phyloP scores from a whole-genome alignment of 2,329 filamentous ascomycete genomes.

The Talaromyces sp. region DNA sequence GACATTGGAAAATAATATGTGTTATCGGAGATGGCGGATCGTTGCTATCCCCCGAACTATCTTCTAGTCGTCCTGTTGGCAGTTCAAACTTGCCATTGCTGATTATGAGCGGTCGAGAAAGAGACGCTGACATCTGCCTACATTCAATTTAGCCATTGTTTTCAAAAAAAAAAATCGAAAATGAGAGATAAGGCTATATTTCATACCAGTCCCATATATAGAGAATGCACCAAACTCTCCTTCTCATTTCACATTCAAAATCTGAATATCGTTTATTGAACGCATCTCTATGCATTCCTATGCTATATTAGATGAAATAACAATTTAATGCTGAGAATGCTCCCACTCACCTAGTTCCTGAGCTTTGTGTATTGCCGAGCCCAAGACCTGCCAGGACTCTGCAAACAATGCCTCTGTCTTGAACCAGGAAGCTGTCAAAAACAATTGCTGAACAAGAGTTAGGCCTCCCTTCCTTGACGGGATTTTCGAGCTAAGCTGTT shows the following conservation, averaged over 20 bases:
- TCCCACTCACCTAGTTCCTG: constrained; percentile 41
- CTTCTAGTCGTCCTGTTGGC: constrained; percentile 35
- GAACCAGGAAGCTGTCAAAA: constrained; percentile 42
- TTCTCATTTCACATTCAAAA: constrained; percentile 44
- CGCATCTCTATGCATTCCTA: constrained; percentile 32
- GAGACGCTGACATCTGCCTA: constrained; percentile 39
- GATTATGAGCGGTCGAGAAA: constrained; percentile 41
- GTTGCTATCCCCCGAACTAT: constrained; percentile 18
- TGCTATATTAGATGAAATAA: not conserved
- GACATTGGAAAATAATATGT: constrained; percentile 38
- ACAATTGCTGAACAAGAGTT: constrained; percentile 45
- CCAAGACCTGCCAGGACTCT: constrained; percentile 45
- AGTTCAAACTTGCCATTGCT: constrained; percentile 36
- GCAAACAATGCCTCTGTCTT: constrained; percentile 44
- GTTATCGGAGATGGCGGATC: constrained; percentile 39
- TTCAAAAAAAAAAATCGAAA: not conserved
- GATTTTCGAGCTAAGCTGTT: constrained; percentile 39
- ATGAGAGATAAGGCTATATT: constrained; percentile 3
- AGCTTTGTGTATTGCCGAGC: constrained; percentile 40
- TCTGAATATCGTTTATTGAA: constrained; percentile 32
- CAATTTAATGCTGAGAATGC: not conserved
- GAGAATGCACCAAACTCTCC: constrained; percentile 42
- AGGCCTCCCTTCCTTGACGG: constrained; percentile 39
- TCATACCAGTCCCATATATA: constrained; percentile 45
- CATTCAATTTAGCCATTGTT: constrained; percentile 1